Evolutionary conservation across 345 rosid genomes (phyloP), one percentile per base, ranked within the genome.

Genomic region (Eucalyptus curtisii): DNA sequence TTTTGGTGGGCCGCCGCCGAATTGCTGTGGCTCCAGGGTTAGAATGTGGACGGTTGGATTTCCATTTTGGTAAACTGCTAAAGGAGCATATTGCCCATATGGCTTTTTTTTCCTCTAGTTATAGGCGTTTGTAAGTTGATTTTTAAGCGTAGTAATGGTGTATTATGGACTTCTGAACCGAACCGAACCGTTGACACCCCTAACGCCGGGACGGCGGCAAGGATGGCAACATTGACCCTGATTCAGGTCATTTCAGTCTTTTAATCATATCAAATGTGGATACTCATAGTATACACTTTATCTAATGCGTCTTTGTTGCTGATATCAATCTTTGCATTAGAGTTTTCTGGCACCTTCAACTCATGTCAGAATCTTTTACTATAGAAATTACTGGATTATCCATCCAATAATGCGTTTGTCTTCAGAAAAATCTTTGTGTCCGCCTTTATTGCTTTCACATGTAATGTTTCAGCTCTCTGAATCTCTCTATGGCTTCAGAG

Each of bases 171-270:
- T n/a, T n/a, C n/a, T n/a, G n/a, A n/a, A n/a, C n/a, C n/a, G n/a
- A n/a, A n/a, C n/a, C n/a, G n/a, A n/a, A n/a, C n/a, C n/a, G n/a
- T n/a, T n/a, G n/a, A n/a, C n/a, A n/a, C n/a, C n/a, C n/a, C n/a
- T n/a, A n/a, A n/a, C 68, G 7, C 64, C 2, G 87, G 89, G 93
- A 90, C 87, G 91, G 87, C 87, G 91, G 91, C 88, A 89, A 86
- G 47, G 48, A 47, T 61, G 87, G 76, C 89, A 80, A 92, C 90
- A 87, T 93, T 90, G 96, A 95, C 93, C 93, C 92, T 88, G 96
- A 94, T 87, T 55, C 30, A 30, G 12, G 14, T 17, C 81, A 19
- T 37, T 33, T 71, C 81, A 37, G 12, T 71, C 27, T 71, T 71
- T 71, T 37, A 71, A 22, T 71, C 45, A 19, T 10, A 71, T 71